Base-by-base conservation (phyloP, 1,284 basidiomycete species). In the Ceratobasidium sp. region DNA sequence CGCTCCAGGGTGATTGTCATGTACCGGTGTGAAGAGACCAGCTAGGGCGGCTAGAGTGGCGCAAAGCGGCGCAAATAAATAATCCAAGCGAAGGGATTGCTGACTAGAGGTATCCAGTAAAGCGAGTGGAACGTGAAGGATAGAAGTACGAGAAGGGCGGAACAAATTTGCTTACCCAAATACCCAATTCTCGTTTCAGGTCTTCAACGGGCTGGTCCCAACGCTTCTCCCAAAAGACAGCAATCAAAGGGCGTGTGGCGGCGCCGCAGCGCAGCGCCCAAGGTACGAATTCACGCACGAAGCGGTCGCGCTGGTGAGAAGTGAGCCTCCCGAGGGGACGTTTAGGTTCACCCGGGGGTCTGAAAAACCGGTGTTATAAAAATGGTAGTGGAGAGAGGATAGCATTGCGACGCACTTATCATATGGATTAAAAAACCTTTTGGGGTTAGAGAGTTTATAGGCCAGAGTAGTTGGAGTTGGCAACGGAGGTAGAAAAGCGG, bases 161-260 rank as follows among this genome's bases (percentile, higher is more conserved):
- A 29, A n/a, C 13, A 34, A 34, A 31, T 9, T 41, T 22, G 24
- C 66, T 69, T 46, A 69, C 89, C 89, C 89, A 92, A 53, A 96
- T 87, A n/a, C 95, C 93, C 22, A 97, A 84, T 80, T 96, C 92
- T 76, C 82, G 85, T 82, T 93, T 92, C 82, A 98, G 85, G 72
- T 94, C 91, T 1, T 88, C 88, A 3, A 97, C 83, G 74, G 93
- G 87, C 81, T 94, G 90, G 74, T 90, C 89, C 96, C 96, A 99
- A 75, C 95, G 85, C 81, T 95, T 87, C 83, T 99, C 97, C 98
- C 97, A 99, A 79, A 96, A 96, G 8, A 99, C 91, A 0, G 92
- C 92, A 74, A 98, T 93, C 74, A 99, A 83, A 78, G 91, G 93
- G 78, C 85, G 86, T 34, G 91, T 87, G 64, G 84, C 87, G 31